Conservation (phyloP, 352 stramenopile genomes). For the Globisporangium orthogonon region DNA sequence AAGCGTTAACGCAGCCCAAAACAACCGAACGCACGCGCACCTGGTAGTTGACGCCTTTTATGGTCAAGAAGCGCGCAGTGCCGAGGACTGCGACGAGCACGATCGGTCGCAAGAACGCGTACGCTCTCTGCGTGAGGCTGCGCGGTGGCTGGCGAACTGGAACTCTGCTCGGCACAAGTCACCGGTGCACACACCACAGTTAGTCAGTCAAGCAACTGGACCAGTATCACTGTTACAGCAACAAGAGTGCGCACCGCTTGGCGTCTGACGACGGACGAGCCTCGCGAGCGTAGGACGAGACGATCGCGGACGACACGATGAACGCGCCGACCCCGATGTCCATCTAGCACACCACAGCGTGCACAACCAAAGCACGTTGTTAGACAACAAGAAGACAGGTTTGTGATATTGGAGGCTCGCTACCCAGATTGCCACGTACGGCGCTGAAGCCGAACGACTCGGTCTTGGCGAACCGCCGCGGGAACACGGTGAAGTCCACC, state of each 20-base stretch:
- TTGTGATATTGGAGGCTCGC: too few relatives aligned
- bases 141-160: neutral
- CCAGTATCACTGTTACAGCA: neutral
- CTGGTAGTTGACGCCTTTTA: conserved; percentile 86
- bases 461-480: conserved; percentile 93
- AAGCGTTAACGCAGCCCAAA: neutral
- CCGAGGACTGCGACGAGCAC: conserved; percentile 63
- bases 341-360: conserved; percentile 65
- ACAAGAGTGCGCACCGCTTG: conserved; percentile 15
- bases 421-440: conserved; percentile 23
- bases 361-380: neutral
- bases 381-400: neutral
- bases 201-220: neutral
- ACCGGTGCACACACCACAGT: neutral
- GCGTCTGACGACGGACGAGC: conserved; percentile 19
- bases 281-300: conserved; percentile 60
- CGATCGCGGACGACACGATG: conserved; percentile 86
- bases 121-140: conserved; percentile 19
- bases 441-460: conserved; percentile 95
- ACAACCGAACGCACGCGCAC: conserved; percentile 23
- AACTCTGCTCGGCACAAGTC: neutral
- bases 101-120: conserved; percentile 66
- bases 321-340: conserved; percentile 95
- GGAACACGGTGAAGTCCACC: conserved; percentile 97
- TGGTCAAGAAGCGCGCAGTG: conserved; percentile 58